These are phyloP conservation scores for Globisporangium alternatum DNA, from an alignment of 352 stramenopile species.

Conservation along the genomic window DNA sequence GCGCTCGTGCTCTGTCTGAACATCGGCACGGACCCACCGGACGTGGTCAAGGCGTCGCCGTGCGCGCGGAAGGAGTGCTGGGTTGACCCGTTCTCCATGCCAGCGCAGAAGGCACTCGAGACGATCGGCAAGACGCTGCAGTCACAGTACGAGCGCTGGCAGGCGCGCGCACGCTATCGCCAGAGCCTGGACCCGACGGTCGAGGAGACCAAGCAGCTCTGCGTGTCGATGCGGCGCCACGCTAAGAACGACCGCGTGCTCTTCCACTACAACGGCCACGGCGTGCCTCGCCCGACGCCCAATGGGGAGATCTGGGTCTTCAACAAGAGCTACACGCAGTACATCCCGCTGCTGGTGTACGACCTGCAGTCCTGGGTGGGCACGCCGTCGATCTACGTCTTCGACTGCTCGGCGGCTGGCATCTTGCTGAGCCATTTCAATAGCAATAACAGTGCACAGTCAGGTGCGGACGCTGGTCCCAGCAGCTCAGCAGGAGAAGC, in stretches of 20 bases:
- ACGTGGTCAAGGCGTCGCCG: slow-evolving; percentile 95
- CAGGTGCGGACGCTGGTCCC: slow-evolving; percentile 23
- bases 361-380: slow-evolving; percentile 95
- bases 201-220: slow-evolving; percentile 95
- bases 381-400: slow-evolving; percentile 94
- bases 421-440: slow-evolving; percentile 95
- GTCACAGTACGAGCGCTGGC: slow-evolving; percentile 96
- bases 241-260: slow-evolving; percentile 95
- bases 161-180: slow-evolving; percentile 92
- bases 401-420: slow-evolving; percentile 97
- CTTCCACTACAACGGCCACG: slow-evolving; percentile 99
- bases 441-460: not conserved
- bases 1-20: slow-evolving; percentile 97
- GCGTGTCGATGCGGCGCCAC: slow-evolving; percentile 87
- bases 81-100: slow-evolving; percentile 96
- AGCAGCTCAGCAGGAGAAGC: slow-evolving; percentile 64
- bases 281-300: slow-evolving; percentile 94
- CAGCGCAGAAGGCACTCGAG: slow-evolving; percentile 94
- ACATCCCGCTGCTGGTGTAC: slow-evolving; percentile 97
- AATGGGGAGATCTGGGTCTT: slow-evolving; percentile 99
- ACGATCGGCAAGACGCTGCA: slow-evolving; percentile 94
- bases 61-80: slow-evolving; percentile 98
- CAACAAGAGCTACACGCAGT: slow-evolving; percentile 99
- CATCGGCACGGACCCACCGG: slow-evolving; percentile 97
- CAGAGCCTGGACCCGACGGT: slow-evolving; percentile 96